phyloP scores from a whole-genome alignment of 2,329 filamentous ascomycete genomes.

The Calonectria montana region DNA sequence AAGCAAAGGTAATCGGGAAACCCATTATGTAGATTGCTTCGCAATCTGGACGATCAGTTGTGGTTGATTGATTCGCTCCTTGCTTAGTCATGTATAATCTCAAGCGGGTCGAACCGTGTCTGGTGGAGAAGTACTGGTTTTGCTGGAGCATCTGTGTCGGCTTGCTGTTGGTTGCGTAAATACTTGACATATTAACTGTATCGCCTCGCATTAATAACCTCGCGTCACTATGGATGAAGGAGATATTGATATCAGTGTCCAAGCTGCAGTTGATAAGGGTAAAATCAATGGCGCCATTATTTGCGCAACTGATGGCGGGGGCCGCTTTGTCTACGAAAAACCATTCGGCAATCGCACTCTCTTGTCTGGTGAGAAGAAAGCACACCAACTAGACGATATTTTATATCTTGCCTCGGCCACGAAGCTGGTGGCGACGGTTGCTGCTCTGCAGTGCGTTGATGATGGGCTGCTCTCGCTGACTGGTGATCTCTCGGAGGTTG shows the following conservation, averaged over 20 bases:
- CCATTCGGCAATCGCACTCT: slow-evolving; percentile 54
- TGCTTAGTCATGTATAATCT: too few species aligned
- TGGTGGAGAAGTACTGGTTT: background rate
- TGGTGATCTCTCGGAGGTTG: slow-evolving; percentile 55
- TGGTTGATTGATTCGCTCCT: background rate
- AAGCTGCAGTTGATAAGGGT: slow-evolving; percentile 54
- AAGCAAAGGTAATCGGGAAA: background rate
- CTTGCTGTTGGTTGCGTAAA: background rate
- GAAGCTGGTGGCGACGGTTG: slow-evolving; percentile 63
- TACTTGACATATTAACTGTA: background rate
- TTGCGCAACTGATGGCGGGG: slow-evolving; percentile 52
- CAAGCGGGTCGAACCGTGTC: background rate
- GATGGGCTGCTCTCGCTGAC: slow-evolving; percentile 59
- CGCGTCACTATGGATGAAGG: slow-evolving; percentile 30
- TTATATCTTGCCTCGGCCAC: slow-evolving; percentile 52
- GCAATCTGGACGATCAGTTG: background rate
- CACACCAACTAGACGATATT: slow-evolving; percentile 51
- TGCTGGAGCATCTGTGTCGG: background rate
- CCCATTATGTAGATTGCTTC: background rate
- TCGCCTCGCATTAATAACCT: too few species aligned
- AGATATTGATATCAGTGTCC: slow-evolving; percentile 52
- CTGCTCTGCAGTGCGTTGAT: slow-evolving; percentile 66
- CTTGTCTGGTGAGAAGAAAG: slow-evolving; percentile 51
- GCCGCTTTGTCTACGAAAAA: slow-evolving; percentile 54
- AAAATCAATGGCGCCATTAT: slow-evolving; percentile 58